Evolutionary conservation across 805 yeast species (phyloP).

Genomic region (Monosporozyma siamensis): DNA sequence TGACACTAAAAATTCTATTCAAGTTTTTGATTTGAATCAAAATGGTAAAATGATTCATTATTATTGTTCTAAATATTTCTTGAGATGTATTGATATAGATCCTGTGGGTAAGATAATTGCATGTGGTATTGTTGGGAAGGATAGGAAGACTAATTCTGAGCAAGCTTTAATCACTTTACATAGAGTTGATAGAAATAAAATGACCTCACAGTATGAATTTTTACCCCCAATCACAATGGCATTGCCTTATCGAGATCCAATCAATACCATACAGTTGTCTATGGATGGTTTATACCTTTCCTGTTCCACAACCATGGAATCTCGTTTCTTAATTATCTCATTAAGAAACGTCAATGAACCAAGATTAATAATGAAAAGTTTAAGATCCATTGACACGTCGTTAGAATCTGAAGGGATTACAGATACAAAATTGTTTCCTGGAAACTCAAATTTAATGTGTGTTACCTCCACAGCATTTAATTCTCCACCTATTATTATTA

Average conservation of each 20-base stretch:
- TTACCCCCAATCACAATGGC: constrained; percentile 64
- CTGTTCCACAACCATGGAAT: constrained; percentile 60
- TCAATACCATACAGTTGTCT: constrained; percentile 65
- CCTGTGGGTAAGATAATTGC: constrained; percentile 58
- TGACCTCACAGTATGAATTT: constrained; percentile 15
- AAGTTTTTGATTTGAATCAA: constrained; percentile 50
- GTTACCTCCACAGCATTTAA: constrained; percentile 53
- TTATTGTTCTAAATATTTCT: constrained; percentile 61
- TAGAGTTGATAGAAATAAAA: constrained; percentile 22
- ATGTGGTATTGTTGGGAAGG: constrained; percentile 75
- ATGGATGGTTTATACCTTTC: constrained; percentile 59
- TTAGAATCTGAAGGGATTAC: constrained; percentile 87
- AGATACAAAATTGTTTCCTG: constrained; percentile 62
- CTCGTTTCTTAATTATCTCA: constrained; percentile 68
- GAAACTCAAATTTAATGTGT: constrained; percentile 44
- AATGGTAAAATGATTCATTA: constrained; percentile 60
- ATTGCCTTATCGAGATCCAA: constrained; percentile 79
- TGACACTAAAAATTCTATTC: constrained; percentile 59
- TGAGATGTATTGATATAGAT: constrained; percentile 68
- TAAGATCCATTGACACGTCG: constrained; percentile 51
- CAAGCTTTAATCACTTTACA: constrained; percentile 69
- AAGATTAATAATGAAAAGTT: constrained; percentile 57
- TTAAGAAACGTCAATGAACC: constrained; percentile 56
- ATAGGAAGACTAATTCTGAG: constrained; percentile 55
- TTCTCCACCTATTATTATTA: constrained; percentile 59